A percentile compares a stretch with the other conserved stretches of the same genome.
Conservation (phyloP, 805 yeast species). For the Starmerella etchellsii region DNA sequence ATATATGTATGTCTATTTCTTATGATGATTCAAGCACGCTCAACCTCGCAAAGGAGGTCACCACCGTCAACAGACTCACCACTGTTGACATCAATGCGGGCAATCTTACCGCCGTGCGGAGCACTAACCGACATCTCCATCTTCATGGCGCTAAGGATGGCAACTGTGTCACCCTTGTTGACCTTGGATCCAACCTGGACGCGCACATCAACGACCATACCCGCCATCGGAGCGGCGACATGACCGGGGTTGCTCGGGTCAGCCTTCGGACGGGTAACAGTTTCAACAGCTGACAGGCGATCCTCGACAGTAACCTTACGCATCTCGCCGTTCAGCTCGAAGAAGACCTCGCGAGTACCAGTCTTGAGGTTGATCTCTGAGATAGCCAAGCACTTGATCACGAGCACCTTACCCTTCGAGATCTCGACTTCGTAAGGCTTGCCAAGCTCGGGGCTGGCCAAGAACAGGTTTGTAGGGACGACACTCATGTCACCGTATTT, state of each 20-base stretch:
- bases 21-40: slow-evolving; percentile 11
- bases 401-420: slow-evolving; percentile 88
- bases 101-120: slow-evolving; percentile 73
- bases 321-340: slow-evolving; percentile 96
- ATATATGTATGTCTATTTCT: no score
- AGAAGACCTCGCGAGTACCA: slow-evolving; percentile 91
- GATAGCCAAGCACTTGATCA: slow-evolving; percentile 80
- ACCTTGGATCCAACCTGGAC: slow-evolving; percentile 78
- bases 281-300: slow-evolving; percentile 72
- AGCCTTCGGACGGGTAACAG: slow-evolving; percentile 81
- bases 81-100: slow-evolving; percentile 63
- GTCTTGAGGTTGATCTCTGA: slow-evolving; percentile 77
- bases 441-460: slow-evolving; percentile 74
- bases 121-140: slow-evolving; percentile 99
- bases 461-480: slow-evolving; percentile 81
- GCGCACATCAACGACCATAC: slow-evolving; percentile 90
- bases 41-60: slow-evolving; percentile 63
- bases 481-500: slow-evolving; percentile 87
- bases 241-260: slow-evolving; percentile 76
- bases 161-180: slow-evolving; percentile 91
- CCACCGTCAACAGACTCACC: slow-evolving; percentile 94
- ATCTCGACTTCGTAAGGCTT: slow-evolving; percentile 83
- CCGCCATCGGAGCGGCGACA: slow-evolving; percentile 98
- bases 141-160: slow-evolving; percentile 94
- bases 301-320: slow-evolving; percentile 89